Percentiles rank a stretch among this genome's conserved stretches.
Evolutionary conservation across 2,329 filamentous ascomycete genomes (phyloP).

Genomic region (Neonectria coccinea): DNA sequence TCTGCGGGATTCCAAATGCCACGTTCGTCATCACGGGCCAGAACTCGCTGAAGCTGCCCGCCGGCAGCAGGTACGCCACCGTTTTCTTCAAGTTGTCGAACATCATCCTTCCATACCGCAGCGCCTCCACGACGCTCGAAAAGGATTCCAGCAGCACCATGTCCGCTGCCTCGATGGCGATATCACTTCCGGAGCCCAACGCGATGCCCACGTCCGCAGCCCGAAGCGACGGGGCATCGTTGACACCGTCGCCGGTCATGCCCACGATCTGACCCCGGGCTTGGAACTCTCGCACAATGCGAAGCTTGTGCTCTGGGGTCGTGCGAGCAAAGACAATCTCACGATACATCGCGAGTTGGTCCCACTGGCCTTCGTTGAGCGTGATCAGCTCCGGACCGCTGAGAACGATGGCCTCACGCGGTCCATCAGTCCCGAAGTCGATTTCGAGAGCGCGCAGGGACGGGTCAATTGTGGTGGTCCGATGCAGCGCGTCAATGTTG

Average conservation of each 20-base stretch:
- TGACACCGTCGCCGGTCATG: constrained; percentile 90
- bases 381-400: too few species aligned
- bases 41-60: constrained; percentile 80
- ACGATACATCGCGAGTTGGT: constrained; percentile 70
- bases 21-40: constrained; percentile 82
- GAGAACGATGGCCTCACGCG: constrained; percentile 67
- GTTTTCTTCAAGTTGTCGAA: constrained; percentile 83
- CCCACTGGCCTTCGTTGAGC: constrained; percentile 77
- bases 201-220: constrained; percentile 87
- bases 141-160: constrained; percentile 86
- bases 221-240: constrained; percentile 84
- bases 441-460: constrained; percentile 18
- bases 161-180: constrained; percentile 83
- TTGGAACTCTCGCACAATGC: constrained; percentile 82
- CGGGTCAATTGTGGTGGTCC: constrained; percentile 37
- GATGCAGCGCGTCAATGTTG: constrained; percentile 63
- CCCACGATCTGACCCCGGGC: constrained; percentile 74
- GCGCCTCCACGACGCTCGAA: constrained; percentile 76
- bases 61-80: constrained; percentile 78
- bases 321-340: constrained; percentile 82
- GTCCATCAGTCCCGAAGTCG: constrained; percentile 22
- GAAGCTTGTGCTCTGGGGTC: constrained; percentile 82
- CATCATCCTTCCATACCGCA: constrained; percentile 79
- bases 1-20: constrained; percentile 77
- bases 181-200: constrained; percentile 83